Conservation (phyloP, 805 yeast genomes). For the Saccharomycopsis babjevae region DNA sequence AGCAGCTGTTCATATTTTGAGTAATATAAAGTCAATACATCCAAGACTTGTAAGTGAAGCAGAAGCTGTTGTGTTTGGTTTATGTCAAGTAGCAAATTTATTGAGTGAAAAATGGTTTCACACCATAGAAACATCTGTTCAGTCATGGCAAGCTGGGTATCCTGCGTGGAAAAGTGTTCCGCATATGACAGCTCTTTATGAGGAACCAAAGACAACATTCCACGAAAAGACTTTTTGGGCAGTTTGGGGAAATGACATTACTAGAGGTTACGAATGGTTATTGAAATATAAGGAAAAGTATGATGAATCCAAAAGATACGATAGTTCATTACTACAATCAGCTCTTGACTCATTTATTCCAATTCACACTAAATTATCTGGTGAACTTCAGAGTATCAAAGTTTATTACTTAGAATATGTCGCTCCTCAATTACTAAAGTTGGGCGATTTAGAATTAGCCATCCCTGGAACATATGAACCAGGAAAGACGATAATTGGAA, state of each 20-base stretch:
- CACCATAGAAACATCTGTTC: conserved; percentile 92
- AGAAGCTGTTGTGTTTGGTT: conserved; percentile 84
- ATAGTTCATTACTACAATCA: conserved; percentile 11
- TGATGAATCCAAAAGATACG: conserved; percentile 41
- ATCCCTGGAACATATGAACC: conserved; percentile 91
- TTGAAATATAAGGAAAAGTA: conserved; percentile 73
- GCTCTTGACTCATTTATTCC: conserved; percentile 27
- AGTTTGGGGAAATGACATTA: conserved; percentile 86
- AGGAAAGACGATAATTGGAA: conserved; percentile 66
- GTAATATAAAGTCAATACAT: conserved; percentile 84
- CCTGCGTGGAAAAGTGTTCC: conserved; percentile 92
- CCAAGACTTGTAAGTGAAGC: conserved; percentile 82
- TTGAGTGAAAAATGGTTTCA: conserved; percentile 99
- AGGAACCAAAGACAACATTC: conserved; percentile 76
- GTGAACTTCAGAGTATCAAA: conserved; percentile 36
- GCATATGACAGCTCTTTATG: conserved; percentile 81
- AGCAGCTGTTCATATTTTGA: conserved; percentile 87
- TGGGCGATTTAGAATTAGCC: conserved; percentile 73
- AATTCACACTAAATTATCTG: conserved; percentile 77
- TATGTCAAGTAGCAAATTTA: conserved; percentile 86
- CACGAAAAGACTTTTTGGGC: conserved; percentile 88
- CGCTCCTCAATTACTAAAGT: conserved; percentile 78
- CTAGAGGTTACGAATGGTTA: conserved; percentile 92
- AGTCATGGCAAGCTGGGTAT: conserved; percentile 87
- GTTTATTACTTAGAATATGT: conserved; percentile 57